Conservation (phyloP, 768 basidiomycete genomes). For the Tylopilus intermedius region DNA sequence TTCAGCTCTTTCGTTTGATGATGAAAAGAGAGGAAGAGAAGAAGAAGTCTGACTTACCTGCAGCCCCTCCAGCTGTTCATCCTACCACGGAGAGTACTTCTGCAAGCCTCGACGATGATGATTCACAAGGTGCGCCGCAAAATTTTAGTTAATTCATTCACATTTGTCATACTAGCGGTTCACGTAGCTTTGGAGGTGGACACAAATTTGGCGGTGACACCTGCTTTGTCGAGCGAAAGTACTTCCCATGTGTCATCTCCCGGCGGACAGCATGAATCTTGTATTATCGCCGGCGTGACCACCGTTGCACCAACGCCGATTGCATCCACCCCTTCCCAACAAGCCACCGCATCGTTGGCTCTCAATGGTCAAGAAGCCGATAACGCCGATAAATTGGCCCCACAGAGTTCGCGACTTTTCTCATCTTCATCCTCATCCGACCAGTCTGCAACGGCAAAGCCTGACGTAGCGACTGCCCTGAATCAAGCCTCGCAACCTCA, state of each 20-base stretch:
- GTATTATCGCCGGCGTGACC: neutral
- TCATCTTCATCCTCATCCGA: slow-evolving; percentile 29
- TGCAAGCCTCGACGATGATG: slow-evolving; percentile 5
- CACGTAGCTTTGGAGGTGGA: slow-evolving; percentile 5
- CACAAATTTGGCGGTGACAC: slow-evolving; percentile 3
- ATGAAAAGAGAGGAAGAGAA: slow-evolving; percentile 74
- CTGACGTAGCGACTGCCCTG: slow-evolving; percentile 40
- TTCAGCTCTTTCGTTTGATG: slow-evolving; percentile 75
- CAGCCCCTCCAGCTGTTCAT: neutral
- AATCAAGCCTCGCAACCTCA: slow-evolving; percentile 33
- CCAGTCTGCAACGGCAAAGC: slow-evolving; percentile 12
- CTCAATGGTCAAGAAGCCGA: slow-evolving; percentile 19
- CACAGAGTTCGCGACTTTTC: slow-evolving; percentile 34
- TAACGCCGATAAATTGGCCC: slow-evolving; percentile 13
- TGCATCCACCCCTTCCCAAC: slow-evolving; percentile 14
- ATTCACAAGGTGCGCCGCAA: slow-evolving; percentile 19
- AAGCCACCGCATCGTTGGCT: slow-evolving; percentile 2
- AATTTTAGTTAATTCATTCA: neutral
- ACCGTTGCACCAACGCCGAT: slow-evolving; percentile 2
- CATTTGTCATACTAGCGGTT: slow-evolving; percentile 15
- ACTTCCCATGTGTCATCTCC: slow-evolving; percentile 15
- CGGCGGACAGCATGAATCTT: slow-evolving; percentile 12
- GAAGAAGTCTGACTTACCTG: slow-evolving; percentile 31
- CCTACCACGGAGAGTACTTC: slow-evolving; percentile 13
- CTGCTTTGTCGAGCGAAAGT: slow-evolving; percentile 5